These are phyloP conservation scores for Boletus subcaerulescens DNA, from an alignment of 768 basidiomycete genomes.

Conservation along the genomic window DNA sequence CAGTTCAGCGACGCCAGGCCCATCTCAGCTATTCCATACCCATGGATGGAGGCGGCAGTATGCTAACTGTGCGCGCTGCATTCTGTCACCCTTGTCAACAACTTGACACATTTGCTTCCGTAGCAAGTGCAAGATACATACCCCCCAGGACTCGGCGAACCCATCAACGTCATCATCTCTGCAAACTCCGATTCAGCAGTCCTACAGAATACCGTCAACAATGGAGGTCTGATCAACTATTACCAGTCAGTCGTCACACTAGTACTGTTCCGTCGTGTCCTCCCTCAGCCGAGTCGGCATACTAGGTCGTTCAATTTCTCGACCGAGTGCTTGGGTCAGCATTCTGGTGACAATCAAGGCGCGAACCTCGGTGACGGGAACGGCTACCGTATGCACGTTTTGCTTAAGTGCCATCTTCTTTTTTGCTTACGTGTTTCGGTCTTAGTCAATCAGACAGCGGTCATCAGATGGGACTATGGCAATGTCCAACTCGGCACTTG, in stretches of 20 bases:
- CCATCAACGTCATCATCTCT: slow-evolving; percentile 79
- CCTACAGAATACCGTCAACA: slow-evolving; percentile 50
- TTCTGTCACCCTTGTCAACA: neutral
- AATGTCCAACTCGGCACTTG: slow-evolving; percentile 82
- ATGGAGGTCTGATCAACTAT: slow-evolving; percentile 82
- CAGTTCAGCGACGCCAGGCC: slow-evolving; percentile 21
- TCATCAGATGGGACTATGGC: slow-evolving; percentile 83
- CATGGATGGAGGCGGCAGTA: slow-evolving; percentile 52
- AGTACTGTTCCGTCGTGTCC: neutral
- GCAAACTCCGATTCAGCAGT: slow-evolving; percentile 70
- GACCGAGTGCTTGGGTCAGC: slow-evolving; percentile 82
- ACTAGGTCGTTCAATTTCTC: slow-evolving; percentile 63
- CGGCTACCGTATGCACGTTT: slow-evolving; percentile 54
- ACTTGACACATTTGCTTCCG: slow-evolving; percentile 1
- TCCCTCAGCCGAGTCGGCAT: neutral
- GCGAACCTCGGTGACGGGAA: slow-evolving; percentile 85
- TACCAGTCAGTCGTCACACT: slow-evolving; percentile 57
- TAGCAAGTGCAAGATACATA: slow-evolving; percentile 57
- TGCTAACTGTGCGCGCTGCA: slow-evolving; percentile 59
- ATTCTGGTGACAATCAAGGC: slow-evolving; percentile 60
- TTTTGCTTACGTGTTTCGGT: neutral
- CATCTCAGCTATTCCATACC: slow-evolving; percentile 60
- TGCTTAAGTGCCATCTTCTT: neutral
- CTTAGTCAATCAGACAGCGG: slow-evolving; percentile 75
- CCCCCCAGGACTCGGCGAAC: slow-evolving; percentile 78